These are phyloP conservation scores for Blastosporella zonata DNA, from an alignment of 1,284 basidiomycete species.

Conservation along the genomic window DNA sequence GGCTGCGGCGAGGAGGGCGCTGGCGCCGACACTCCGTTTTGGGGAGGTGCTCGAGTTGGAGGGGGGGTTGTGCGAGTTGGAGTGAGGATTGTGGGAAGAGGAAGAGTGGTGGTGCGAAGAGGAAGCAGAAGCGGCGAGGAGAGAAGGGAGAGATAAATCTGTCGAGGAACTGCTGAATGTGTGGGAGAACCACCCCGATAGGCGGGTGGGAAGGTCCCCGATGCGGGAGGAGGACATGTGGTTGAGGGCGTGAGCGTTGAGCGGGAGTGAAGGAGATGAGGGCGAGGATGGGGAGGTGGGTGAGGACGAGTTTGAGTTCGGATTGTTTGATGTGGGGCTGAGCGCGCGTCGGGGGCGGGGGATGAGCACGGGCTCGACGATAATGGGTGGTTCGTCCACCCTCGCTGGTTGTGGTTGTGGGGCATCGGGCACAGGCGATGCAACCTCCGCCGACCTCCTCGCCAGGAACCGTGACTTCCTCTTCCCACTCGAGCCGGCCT, in stretches of 20 bases:
- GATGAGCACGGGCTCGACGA: conserved; percentile 9
- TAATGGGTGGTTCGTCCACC: conserved; percentile 27
- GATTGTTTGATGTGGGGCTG: conserved; percentile 2
- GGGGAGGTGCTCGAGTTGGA: conserved; percentile 2
- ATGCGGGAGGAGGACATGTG: conserved; percentile 32
- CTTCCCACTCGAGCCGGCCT: conserved; percentile 27
- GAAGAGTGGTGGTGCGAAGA: conserved; percentile 10
- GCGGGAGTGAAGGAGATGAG: conserved; percentile 15
- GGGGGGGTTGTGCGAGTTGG: too few relatives aligned
- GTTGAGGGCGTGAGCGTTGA: not conserved
- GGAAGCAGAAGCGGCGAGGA: conserved; percentile 46
- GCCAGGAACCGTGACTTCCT: conserved; percentile 13
- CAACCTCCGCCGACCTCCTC: conserved; percentile 15
- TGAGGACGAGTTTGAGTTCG: not conserved
- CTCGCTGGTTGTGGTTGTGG: conserved; percentile 12
- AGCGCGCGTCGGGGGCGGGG: conserved; percentile 2
- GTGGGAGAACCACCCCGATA: conserved; percentile 77
- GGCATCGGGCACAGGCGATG: not conserved
- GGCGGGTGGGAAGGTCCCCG: conserved; percentile 48
- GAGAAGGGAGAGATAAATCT: conserved; percentile 62
- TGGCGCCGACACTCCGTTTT: conserved; percentile 24
- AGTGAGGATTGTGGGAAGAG: too few relatives aligned
- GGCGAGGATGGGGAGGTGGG: conserved; percentile 1
- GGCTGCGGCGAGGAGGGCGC: conserved; percentile 43
- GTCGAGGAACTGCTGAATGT: conserved; percentile 66